Percentiles rank a stretch among this genome's conserved stretches.
These are phyloP conservation scores for Basipetospora chlamydospora DNA, from an alignment of 2,329 filamentous ascomycete genomes.

Conservation along the genomic window DNA sequence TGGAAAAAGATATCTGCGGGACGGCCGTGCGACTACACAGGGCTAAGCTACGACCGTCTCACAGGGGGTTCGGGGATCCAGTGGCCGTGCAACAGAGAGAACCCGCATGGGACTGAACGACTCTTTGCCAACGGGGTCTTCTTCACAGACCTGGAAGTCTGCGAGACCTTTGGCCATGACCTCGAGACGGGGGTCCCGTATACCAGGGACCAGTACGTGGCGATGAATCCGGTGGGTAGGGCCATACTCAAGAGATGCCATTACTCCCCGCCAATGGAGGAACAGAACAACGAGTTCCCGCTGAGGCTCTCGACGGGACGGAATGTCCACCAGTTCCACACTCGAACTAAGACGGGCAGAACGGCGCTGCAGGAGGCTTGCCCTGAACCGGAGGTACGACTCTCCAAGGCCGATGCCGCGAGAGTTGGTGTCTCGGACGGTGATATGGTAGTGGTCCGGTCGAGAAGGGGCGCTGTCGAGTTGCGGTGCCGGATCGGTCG, in stretches of 20 bases:
- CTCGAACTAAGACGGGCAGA: slow-evolving; percentile 21
- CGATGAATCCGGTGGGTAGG: slow-evolving; percentile 17
- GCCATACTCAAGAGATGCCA: slow-evolving; percentile 20
- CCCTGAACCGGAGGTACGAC: slow-evolving; percentile 15
- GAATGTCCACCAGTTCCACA: slow-evolving; percentile 21
- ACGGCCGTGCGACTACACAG: slow-evolving; percentile 20
- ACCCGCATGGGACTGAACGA: slow-evolving; percentile 19
- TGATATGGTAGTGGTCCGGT: slow-evolving; percentile 17
- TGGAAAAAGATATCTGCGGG: slow-evolving; percentile 20
- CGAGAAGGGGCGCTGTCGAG: slow-evolving; percentile 16
- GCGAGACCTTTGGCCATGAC: slow-evolving; percentile 22
- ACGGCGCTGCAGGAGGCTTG: slow-evolving; percentile 16
- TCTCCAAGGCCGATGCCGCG: slow-evolving; percentile 16
- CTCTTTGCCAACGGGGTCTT: slow-evolving; percentile 18
- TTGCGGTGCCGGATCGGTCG: slow-evolving; percentile 15
- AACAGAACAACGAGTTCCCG: slow-evolving; percentile 17
- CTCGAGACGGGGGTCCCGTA: slow-evolving; percentile 20
- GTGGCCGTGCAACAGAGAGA: slow-evolving; percentile 20
- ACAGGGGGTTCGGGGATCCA: slow-evolving; percentile 20
- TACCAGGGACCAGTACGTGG: slow-evolving; percentile 15
- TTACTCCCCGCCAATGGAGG: slow-evolving; percentile 16
- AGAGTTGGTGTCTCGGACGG: slow-evolving; percentile 13
- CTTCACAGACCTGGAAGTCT: slow-evolving; percentile 20
- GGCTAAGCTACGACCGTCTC: slow-evolving; percentile 18
- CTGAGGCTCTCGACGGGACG: slow-evolving; percentile 18